Percentiles rank a stretch among this genome's conserved stretches.
Evolutionary conservation across 1,139 yeast species (phyloP).

Genomic region (Groenewaldozyma sp.): DNA sequence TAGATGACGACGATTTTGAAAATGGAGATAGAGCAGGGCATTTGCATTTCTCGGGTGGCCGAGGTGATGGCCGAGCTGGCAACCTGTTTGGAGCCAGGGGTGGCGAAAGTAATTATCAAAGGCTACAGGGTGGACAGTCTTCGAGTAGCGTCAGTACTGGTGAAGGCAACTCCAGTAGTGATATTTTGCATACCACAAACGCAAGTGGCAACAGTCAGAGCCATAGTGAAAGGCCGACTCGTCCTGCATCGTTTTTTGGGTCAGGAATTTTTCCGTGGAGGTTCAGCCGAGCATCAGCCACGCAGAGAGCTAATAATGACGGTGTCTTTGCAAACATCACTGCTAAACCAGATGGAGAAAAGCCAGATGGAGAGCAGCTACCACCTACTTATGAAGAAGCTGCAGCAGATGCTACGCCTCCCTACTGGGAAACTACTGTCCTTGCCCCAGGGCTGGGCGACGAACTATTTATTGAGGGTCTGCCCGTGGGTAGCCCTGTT

Average conservation of each 20-base stretch:
- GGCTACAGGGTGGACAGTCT: too few species aligned
- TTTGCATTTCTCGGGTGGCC: slow-evolving; percentile 4
- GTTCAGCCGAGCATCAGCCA: background rate
- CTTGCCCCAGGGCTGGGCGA: slow-evolving; percentile 74
- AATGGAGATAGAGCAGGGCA: background rate
- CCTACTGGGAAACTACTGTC: slow-evolving; percentile 91
- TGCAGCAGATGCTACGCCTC: slow-evolving; percentile 90
- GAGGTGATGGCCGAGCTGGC: too few species aligned
- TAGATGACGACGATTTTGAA: slow-evolving; percentile 1
- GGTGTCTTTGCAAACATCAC: slow-evolving; percentile 89
- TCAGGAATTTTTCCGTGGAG: slow-evolving; percentile 1
- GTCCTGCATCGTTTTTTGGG: background rate
- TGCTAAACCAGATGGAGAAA: slow-evolving; percentile 53
- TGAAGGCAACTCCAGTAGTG: background rate
- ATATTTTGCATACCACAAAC: background rate
- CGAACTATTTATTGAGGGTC: slow-evolving; percentile 87
- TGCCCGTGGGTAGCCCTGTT: slow-evolving; percentile 90
- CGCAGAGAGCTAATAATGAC: slow-evolving; percentile 49
- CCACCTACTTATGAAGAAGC: slow-evolving; percentile 98
- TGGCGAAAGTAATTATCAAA: too few species aligned
- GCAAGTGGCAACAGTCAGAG: background rate
- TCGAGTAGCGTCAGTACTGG: too few species aligned
- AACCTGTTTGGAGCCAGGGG: slow-evolving; percentile 5
- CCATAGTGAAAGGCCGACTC: too few species aligned
- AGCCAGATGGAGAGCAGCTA: slow-evolving; percentile 36